These are phyloP conservation scores for Boletus sp. DNA, from an alignment of 768 basidiomycete genomes.

Conservation along the genomic window DNA sequence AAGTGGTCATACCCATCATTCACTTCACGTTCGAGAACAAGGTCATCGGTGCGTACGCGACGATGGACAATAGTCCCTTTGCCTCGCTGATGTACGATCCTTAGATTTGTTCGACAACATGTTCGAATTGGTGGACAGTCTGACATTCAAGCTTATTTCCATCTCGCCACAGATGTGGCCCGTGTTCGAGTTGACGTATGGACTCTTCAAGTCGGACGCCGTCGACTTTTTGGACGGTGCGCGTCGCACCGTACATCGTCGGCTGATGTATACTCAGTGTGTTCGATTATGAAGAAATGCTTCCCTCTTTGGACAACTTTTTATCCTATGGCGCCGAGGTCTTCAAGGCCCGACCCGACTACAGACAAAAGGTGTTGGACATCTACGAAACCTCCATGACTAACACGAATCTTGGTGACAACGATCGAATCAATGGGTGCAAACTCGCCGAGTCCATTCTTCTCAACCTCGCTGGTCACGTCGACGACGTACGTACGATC, in stretches of 20 bases:
- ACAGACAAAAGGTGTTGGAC: constrained; percentile 77
- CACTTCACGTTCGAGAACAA: constrained; percentile 74
- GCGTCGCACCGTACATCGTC: constrained; percentile 3
- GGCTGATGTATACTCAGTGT: not conserved
- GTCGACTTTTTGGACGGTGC: constrained; percentile 84
- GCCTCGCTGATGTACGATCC: not conserved
- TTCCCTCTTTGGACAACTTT: constrained; percentile 86
- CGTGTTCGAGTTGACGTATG: constrained; percentile 80
- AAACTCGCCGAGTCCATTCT: constrained; percentile 82
- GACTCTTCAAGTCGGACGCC: constrained; percentile 78
- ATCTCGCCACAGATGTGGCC: constrained; percentile 87
- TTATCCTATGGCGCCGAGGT: constrained; percentile 78
- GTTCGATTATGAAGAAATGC: constrained; percentile 62
- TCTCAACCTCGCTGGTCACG: constrained; percentile 71
- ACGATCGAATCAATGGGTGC: constrained; percentile 80
- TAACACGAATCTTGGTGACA: constrained; percentile 73
- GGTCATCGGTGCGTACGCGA: constrained; percentile 56
- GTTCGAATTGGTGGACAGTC: constrained; percentile 80
- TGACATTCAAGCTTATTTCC: constrained; percentile 76
- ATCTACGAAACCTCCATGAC: constrained; percentile 77
- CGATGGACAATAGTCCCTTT: not conserved
- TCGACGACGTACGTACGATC: constrained; percentile 65
- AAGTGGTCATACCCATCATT: constrained; percentile 78
- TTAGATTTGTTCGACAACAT: constrained; percentile 84
- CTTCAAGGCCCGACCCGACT: constrained; percentile 70